phyloP scores from a whole-genome alignment of 164 flowering plant genomes.

The Platanus orientalis region DNA sequence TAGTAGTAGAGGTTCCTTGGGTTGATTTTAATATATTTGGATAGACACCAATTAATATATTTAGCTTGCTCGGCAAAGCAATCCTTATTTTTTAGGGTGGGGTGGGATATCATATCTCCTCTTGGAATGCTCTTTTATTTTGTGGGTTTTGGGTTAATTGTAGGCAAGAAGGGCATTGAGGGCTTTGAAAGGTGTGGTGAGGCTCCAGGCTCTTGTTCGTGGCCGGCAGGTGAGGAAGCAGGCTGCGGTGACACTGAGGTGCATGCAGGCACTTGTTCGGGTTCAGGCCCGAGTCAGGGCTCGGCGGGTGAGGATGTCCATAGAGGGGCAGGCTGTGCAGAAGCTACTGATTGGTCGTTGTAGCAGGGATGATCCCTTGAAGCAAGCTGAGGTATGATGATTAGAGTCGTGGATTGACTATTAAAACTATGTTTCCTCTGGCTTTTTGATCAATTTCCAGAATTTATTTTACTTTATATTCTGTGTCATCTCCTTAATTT shows the following conservation, averaged over 20 bases:
- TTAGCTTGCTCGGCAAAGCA: too few species aligned
- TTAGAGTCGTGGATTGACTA: too few species aligned
- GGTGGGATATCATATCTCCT: neutral
- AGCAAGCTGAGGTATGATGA: slow-evolving; percentile 71
- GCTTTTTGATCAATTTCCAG: neutral
- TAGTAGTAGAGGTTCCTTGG: too few species aligned
- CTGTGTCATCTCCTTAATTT: neutral
- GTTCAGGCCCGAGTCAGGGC: slow-evolving; percentile 90
- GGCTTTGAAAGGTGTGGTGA: slow-evolving; percentile 78
- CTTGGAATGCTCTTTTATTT: slow-evolving; percentile 16
- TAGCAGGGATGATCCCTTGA: slow-evolving; percentile 52
- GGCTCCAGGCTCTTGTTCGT: slow-evolving; percentile 80
- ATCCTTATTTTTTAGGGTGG: too few species aligned
- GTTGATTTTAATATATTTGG: too few species aligned
- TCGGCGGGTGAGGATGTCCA: slow-evolving; percentile 84
- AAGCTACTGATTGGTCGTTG: slow-evolving; percentile 52
- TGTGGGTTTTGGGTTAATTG: neutral
- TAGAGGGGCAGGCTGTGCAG: slow-evolving; percentile 93
- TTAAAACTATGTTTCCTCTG: neutral
- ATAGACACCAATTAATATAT: too few species aligned
- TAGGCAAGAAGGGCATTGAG: slow-evolving; percentile 79
- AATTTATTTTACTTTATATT: neutral
- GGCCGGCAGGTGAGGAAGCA: slow-evolving; percentile 88
- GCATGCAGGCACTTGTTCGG: slow-evolving; percentile 92
- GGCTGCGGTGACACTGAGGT: slow-evolving; percentile 81